Percentiles rank a stretch among this genome's conserved stretches.
These are phyloP conservation scores for Ceratocystis diversiconidia DNA, from an alignment of 2,329 filamentous ascomycete species.

Conservation along the genomic window DNA sequence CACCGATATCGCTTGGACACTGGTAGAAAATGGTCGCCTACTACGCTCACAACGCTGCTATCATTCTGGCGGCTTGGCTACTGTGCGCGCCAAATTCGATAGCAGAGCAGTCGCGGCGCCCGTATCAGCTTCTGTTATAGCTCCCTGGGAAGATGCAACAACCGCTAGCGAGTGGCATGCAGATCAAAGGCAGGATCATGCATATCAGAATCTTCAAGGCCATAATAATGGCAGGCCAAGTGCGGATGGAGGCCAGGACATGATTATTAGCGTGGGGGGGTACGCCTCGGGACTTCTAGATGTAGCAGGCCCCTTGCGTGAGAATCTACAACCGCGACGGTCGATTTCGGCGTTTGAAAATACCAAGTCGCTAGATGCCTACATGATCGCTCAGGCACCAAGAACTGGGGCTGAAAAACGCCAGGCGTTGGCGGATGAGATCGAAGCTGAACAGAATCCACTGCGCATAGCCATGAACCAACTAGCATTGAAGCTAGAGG, in stretches of 20 bases:
- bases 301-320: not conserved
- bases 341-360: conserved; percentile 1
- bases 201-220: not conserved
- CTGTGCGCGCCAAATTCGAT: conserved; percentile 16
- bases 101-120: not conserved
- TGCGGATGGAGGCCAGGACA: not conserved
- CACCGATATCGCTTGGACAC: conserved; percentile 36
- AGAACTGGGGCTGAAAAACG: not conserved
- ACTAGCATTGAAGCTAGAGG: not conserved
- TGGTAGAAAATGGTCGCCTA: conserved; percentile 35
- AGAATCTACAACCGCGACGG: not conserved
- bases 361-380: conserved; percentile 6
- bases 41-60: conserved; percentile 19
- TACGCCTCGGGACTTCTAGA: not conserved
- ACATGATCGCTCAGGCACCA: not conserved
- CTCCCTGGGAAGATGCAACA: conserved; percentile 3
- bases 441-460: conserved; percentile 9
- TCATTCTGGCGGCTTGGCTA: conserved; percentile 17
- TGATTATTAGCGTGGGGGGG: not conserved
- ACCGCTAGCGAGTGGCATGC: not conserved
- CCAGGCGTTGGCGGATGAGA: not conserved
- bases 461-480: conserved; percentile 4
- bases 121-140: not conserved
- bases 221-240: not conserved
- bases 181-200: not conserved